phyloP scores from a whole-genome alignment of 1,139 yeast species.

The Yamadazyma atmosphaerica region DNA sequence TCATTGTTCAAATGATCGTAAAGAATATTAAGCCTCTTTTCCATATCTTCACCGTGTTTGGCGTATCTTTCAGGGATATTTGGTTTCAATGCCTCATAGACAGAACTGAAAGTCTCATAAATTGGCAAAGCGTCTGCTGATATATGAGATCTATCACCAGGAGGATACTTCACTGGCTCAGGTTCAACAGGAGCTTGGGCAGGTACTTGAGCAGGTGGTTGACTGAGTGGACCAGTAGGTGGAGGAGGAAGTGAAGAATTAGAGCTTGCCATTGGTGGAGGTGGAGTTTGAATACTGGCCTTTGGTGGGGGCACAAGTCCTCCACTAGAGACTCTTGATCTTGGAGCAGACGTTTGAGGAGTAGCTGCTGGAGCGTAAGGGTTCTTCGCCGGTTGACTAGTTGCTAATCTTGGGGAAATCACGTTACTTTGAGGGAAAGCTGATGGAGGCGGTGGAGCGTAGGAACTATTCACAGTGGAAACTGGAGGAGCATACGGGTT shows the following conservation, averaged over 20 bases:
- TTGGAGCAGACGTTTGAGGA: constrained; percentile 5
- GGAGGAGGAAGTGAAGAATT: constrained; percentile 14
- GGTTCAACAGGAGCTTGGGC: constrained; percentile 13
- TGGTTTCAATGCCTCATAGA: constrained; percentile 66
- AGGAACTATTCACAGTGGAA: constrained; percentile 10
- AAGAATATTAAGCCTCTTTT: constrained; percentile 72
- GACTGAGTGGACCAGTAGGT: constrained; percentile 17
- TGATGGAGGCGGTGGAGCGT: constrained; percentile 9
- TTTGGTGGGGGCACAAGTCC: constrained; percentile 20
- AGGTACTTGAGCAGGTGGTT: constrained; percentile 20
- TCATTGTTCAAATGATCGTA: constrained; percentile 80
- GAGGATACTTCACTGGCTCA: constrained; percentile 44
- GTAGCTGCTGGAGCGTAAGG: constrained; percentile 37
- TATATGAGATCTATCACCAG: constrained; percentile 74
- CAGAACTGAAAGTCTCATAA: constrained; percentile 51
- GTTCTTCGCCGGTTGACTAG: constrained; percentile 31
- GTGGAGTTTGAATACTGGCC: constrained; percentile 20
- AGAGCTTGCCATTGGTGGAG: constrained; percentile 22
- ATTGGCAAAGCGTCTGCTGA: constrained; percentile 61
- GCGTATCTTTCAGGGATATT: constrained; percentile 71
- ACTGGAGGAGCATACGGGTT: constrained; percentile 14
- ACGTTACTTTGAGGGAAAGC: background rate
- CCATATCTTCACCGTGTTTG: constrained; percentile 79
- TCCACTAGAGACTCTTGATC: constrained; percentile 16
- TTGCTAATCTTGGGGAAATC: background rate